Evolutionary conservation across 768 basidiomycete species (phyloP), one percentile per base, ranked within the genome.

Genomic region (Filobasidium floriforme): DNA sequence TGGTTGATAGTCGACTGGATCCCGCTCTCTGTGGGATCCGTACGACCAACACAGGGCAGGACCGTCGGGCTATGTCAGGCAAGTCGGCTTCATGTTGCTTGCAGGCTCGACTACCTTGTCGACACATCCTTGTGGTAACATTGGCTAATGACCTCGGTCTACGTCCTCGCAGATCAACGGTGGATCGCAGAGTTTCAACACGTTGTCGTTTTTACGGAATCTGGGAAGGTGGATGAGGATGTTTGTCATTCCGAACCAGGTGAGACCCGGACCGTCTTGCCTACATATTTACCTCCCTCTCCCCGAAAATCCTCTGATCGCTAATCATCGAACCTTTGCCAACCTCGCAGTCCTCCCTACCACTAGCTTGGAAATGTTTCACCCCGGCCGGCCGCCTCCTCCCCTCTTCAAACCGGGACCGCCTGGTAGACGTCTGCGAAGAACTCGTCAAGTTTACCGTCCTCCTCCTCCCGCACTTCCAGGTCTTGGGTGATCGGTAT

Each of bases 221-320:
- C 71, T 80, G 5, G 79, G 79, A 0, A 43, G 79, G 15, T 80
- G 77, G 79, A 76, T 79, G 77, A 67, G 79, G 5, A 76, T 76
- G 77, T 74, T 72, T 28, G 73, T 70, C 7, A 73, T 73, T 51
- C 72, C 72, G 1, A 73, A 73, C 59, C 72, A 73, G 59, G 70
- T 69, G 40, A 22, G 67, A 60, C n/a, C n/a, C n/a, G n/a, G n/a
- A n/a, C n/a, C n/a, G n/a, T n/a, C n/a, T n/a, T n/a, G n/a, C n/a
- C n/a, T n/a, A n/a, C n/a, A n/a, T n/a, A n/a, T n/a, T n/a, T n/a
- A n/a, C n/a, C n/a, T n/a, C n/a, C n/a, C n/a, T n/a, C n/a, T n/a
- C n/a, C n/a, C n/a, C n/a, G n/a, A n/a, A n/a, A n/a, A n/a, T n/a
- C n/a, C n/a, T n/a, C n/a, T n/a, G n/a, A n/a, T n/a, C n/a, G n/a